Evolutionary conservation across 495 filamentous ascomycete species (phyloP), one percentile per base, ranked within the genome.

Genomic region (Copromyces sp.): DNA sequence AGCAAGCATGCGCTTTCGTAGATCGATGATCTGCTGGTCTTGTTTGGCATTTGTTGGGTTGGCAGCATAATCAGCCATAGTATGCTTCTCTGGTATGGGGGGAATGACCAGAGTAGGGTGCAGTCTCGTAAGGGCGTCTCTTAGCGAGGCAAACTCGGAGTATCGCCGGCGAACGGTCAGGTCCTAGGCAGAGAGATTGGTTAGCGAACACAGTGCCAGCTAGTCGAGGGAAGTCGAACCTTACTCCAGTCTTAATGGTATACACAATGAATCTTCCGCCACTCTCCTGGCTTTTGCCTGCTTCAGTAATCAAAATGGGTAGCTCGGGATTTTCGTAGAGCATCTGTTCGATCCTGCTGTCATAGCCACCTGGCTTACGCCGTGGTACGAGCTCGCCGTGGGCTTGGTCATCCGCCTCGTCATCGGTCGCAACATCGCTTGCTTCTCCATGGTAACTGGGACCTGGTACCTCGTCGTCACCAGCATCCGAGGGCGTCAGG

Each of bases 1-100:
- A 39, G 90, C 90, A 45, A 99, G 81, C 95, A 99, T 99, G 71
- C 95, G 91, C 80, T 98, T 98, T 69, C 95, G 88, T 45, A 97
- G 85, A 74, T 99, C 95, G 72, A 99, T 99, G 61, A 98, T 98
- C 73, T 92, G 91, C 39, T 92, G 90, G 80, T 99, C 96, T 82
- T 98, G 95, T 81, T 98, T 99, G 38, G 95, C 95, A 79, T 94
- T 97, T 39, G 95, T 98, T 0, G 95, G 95, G 75, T 97, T 97
- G 24, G 96, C 94, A 35, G 95, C 95, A 80, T 99, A 99, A 78
- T 99, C 95, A 68, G 95, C 95, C 91, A 98, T 95, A 70, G 93
- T 94, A 79, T 98, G 95, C 80, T 99, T 99, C 83, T 99, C 95
- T 9, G 95, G 95, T 74, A 99, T 99, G 3, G 95, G 95, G 1